Base-by-base conservation (phyloP, 1,284 basidiomycete genomes). In the Neotropicomus parvogracilis region DNA sequence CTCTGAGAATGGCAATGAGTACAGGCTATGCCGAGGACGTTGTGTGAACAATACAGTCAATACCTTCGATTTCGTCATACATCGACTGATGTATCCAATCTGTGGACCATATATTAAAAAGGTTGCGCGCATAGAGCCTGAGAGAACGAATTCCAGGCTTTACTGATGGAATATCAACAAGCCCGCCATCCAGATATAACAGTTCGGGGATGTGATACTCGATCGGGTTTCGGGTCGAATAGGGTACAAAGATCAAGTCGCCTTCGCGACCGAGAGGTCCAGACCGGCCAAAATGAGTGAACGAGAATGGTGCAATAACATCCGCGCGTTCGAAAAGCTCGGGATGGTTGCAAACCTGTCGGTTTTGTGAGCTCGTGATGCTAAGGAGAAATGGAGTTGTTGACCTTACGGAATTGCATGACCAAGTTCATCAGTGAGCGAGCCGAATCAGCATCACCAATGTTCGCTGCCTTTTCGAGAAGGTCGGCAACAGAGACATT, bases 371-470 rank as follows among this genome's bases (percentile, higher is more conserved):
- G 44, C 35, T 32, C 14, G 38, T 3, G 9, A 28, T 19, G 33
- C 19, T 43, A 16, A 32, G 41, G 24, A 29, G 16, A 48, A 16
- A 33, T 36, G 24, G 36, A 48, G 32, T 16, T 27, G 3, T 66
- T 34, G 41, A 87, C 90, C 77, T 99, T 99, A 58, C 97, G 87
- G 78, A 99, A 99, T 70, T 99, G 97, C 97, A 99, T 99, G 55
- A 99, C 95, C 54, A 99, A 79, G 70, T 99, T 99, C 95, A 99
- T 98, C 49, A 99, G 75, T 19, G 92, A 92, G 52, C 91, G 83
- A 41, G 93, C 89, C 33, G 90, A 91, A 57, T 93, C 91, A 24
- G 85, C 90, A 61, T 98, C 92, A 27, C 89, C 83, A 49, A 91
- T 80, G 56, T 89, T 91, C 17, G 89, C 85, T 12, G 95, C 95